A percentile compares a stretch with the other conserved stretches of the same genome.
phyloP scores from a whole-genome alignment of 1,139 yeast genomes.

The Candida dubliniensis region DNA sequence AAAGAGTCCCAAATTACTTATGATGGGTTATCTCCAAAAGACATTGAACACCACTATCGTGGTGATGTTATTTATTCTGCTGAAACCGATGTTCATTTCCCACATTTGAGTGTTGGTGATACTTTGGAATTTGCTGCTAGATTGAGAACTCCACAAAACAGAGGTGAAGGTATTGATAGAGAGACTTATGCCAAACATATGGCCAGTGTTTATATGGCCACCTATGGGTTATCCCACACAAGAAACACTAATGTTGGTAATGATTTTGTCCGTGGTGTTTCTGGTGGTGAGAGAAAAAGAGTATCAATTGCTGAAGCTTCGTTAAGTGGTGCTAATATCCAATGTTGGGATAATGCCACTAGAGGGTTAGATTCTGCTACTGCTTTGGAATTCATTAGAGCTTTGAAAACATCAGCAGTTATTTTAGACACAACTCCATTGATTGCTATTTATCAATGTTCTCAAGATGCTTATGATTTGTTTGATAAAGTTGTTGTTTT shows the following conservation, averaged over 20 bases:
- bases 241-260: constrained; percentile 38
- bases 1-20: constrained; percentile 34
- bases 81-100: constrained; percentile 54
- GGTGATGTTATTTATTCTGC: constrained; percentile 57
- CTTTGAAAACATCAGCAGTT: constrained; percentile 63
- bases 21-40: constrained; percentile 36
- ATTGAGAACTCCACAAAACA: constrained; percentile 41
- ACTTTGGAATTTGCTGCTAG: constrained; percentile 48
- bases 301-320: constrained; percentile 47
- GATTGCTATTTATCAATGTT: constrained; percentile 71
- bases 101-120: constrained; percentile 53
- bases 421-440: constrained; percentile 60
- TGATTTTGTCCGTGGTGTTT: constrained; percentile 39
- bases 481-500: constrained; percentile 74
- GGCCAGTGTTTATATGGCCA: constrained; percentile 45
- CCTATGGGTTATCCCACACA: constrained; percentile 39
- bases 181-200: constrained; percentile 42
- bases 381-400: constrained; percentile 68
- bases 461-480: constrained; percentile 35
- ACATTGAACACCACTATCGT: constrained; percentile 46
- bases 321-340: constrained; percentile 36
- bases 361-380: constrained; percentile 64
- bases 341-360: constrained; percentile 66
- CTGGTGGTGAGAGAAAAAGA: constrained; percentile 49
- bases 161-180: constrained; percentile 36